Evolutionary conservation across 345 rosid genomes (phyloP).

Genomic region (Citrus sinensis): DNA sequence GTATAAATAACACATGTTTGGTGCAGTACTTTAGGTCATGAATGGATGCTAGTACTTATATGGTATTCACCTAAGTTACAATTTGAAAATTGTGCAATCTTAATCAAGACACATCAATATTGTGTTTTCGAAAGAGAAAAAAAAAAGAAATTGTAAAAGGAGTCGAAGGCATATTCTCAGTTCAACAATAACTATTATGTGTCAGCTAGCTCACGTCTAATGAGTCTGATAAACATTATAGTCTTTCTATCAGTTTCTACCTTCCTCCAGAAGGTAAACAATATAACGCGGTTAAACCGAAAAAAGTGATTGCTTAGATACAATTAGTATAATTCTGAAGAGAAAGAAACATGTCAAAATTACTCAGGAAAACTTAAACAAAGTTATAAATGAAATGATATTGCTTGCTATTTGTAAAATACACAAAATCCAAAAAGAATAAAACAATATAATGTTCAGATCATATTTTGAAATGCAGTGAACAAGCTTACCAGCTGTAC

Average conservation of each 20-base stretch:
- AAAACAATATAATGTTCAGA: background rate
- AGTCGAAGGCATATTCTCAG: background rate
- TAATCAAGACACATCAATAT: too few species aligned
- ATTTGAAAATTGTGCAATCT: too few species aligned
- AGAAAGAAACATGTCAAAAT: background rate
- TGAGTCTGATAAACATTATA: background rate
- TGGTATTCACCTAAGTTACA: too few species aligned
- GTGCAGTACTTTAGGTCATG: background rate
- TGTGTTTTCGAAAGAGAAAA: too few species aligned
- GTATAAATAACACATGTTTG: background rate
- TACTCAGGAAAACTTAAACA: background rate
- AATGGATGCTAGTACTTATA: background rate
- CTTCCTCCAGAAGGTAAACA: background rate
- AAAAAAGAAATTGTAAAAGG: background rate
- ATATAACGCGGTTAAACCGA: background rate
- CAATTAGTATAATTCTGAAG: background rate
- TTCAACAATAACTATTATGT: background rate
- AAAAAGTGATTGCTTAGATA: background rate
- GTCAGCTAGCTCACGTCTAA: background rate
- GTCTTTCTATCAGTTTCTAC: background rate
- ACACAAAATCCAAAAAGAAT: background rate
- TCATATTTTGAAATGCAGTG: background rate
- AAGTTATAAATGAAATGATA: background rate
- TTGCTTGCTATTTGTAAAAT: background rate
- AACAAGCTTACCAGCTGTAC: constrained; percentile 61